Evolutionary conservation across 1,139 yeast species (phyloP).

Genomic region (Saccharomyces hybrid): DNA sequence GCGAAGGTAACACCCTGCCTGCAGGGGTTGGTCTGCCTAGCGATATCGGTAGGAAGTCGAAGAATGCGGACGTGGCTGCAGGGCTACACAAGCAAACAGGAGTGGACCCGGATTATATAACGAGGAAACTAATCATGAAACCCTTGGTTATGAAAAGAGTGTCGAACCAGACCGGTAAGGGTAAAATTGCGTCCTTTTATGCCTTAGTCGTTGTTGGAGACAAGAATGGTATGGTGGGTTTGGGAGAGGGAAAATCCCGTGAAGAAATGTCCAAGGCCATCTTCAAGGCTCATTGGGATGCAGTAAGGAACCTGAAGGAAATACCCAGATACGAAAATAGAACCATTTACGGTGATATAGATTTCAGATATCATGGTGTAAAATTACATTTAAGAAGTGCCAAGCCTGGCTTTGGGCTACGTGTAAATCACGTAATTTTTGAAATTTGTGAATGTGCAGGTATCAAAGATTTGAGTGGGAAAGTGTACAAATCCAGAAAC

Average conservation of each 20-base stretch:
- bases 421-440: constrained; percentile 85
- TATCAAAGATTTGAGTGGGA: constrained; percentile 85
- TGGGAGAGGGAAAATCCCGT: constrained; percentile 91
- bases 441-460: constrained; percentile 95
- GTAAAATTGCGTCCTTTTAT: constrained; percentile 80
- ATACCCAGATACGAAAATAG: constrained; percentile 86
- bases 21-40: constrained; percentile 33
- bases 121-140: constrained; percentile 50
- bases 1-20: constrained; percentile 31
- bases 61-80: constrained; percentile 38
- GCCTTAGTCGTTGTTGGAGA: constrained; percentile 90
- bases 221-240: constrained; percentile 84
- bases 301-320: constrained; percentile 74
- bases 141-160: constrained; percentile 73
- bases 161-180: constrained; percentile 88
- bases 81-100: constrained; percentile 69
- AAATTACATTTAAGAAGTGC: constrained; percentile 75
- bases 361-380: constrained; percentile 81
- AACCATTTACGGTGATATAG: constrained; percentile 81
- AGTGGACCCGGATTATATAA: constrained; percentile 56
- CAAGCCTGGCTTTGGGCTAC: constrained; percentile 88
- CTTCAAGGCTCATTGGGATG: constrained; percentile 87
- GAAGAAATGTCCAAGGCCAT: constrained; percentile 72
- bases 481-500: constrained; percentile 85
- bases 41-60: constrained; percentile 18